Evolutionary conservation across 352 stramenopile species (phyloP).

Genomic region (Phytophthora multivora): DNA sequence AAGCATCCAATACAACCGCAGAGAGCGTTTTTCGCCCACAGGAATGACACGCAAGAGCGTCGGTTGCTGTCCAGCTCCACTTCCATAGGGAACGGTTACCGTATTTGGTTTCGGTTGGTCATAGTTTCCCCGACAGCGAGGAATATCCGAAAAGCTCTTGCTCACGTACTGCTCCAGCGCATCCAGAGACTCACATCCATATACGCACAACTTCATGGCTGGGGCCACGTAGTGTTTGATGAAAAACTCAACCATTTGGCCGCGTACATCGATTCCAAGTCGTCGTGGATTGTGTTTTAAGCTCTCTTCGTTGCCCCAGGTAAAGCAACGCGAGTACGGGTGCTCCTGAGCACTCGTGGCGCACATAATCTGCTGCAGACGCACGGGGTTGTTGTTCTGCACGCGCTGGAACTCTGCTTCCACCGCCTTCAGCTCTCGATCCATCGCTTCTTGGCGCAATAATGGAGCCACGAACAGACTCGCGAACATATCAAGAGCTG

Average conservation of each 20-base stretch:
- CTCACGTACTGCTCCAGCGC: conserved; percentile 58
- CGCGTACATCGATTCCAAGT: conserved; percentile 52
- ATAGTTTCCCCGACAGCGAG: conserved; percentile 2
- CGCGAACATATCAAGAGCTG: conserved; percentile 90
- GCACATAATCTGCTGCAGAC: conserved; percentile 77
- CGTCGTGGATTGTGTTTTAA: conserved; percentile 44
- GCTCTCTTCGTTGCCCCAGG: conserved; percentile 77
- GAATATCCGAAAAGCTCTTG: conserved; percentile 56
- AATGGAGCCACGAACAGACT: conserved; percentile 92
- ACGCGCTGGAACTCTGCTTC: conserved; percentile 87
- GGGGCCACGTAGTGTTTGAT: conserved; percentile 57
- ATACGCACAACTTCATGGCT: conserved; percentile 78
- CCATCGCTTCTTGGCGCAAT: conserved; percentile 73
- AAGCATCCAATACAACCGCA: conserved; percentile 60
- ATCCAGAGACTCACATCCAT: conserved; percentile 63
- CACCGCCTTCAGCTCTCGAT: conserved; percentile 78
- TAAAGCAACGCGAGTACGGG: conserved; percentile 71
- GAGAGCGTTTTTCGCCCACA: conserved; percentile 46
- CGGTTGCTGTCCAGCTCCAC: conserved; percentile 30
- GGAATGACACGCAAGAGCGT: conserved; percentile 48
- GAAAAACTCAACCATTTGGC: conserved; percentile 65
- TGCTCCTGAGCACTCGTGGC: conserved; percentile 52
- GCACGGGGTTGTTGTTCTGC: conserved; percentile 63
- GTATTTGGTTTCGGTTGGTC: conserved; percentile 7
- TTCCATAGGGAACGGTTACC: conserved; percentile 32